Evolutionary conservation across 257 asterid genomes (phyloP).

Genomic region (Henckelia pumila): DNA sequence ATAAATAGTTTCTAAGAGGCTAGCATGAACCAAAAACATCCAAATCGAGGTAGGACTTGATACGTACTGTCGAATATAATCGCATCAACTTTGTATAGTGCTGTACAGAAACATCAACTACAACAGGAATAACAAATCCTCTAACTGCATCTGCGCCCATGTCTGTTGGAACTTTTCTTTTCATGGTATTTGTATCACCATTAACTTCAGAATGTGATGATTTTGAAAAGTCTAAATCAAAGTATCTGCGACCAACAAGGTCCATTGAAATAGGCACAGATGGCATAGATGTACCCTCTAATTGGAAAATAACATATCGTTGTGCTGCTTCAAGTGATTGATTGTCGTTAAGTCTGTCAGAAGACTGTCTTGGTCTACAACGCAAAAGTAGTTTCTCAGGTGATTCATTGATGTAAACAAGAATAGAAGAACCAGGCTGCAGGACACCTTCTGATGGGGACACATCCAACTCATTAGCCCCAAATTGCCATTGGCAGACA

Average conservation of each 20-base stretch:
- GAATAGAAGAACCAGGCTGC: constrained; percentile 76
- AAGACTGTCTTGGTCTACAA: constrained; percentile 58
- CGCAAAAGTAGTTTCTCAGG: constrained; percentile 66
- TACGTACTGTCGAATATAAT: constrained; percentile 80
- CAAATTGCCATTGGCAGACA: constrained; percentile 54
- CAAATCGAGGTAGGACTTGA: constrained; percentile 18
- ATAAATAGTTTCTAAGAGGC: constrained; percentile 27
- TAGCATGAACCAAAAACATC: constrained; percentile 23
- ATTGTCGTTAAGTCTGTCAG: constrained; percentile 61
- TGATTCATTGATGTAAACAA: constrained; percentile 68
- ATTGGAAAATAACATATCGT: constrained; percentile 69
- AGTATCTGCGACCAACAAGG: constrained; percentile 90
- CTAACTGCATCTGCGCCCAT: constrained; percentile 38
- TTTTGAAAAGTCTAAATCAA: constrained; percentile 81
- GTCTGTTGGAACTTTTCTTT: constrained; percentile 42
- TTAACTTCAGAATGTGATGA: constrained; percentile 51
- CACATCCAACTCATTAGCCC: constrained; percentile 50
- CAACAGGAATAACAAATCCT: constrained; percentile 86
- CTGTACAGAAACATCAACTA: constrained; percentile 90
- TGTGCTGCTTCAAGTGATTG: constrained; percentile 66
- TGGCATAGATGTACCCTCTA: constrained; percentile 80
- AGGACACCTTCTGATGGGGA: constrained; percentile 57
- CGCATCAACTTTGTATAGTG: constrained; percentile 75
- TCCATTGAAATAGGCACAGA: constrained; percentile 93
- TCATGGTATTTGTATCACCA: constrained; percentile 33